Base-by-base conservation (phyloP, 2,329 filamentous ascomycete genomes). In the Sporothrix schenckii region DNA sequence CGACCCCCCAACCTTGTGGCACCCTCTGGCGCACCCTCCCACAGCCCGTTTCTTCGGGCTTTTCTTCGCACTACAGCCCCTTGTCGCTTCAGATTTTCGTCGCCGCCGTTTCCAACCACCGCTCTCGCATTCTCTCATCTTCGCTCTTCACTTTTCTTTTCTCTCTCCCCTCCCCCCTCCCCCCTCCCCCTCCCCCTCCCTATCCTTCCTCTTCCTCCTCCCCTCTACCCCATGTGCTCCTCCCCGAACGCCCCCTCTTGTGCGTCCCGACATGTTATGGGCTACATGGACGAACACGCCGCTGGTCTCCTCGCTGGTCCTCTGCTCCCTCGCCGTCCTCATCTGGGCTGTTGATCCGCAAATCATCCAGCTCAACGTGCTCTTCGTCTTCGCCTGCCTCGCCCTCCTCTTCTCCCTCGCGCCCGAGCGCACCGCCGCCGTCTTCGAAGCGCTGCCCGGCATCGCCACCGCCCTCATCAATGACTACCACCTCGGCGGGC, bases 231-330 rank as follows among this genome's bases (percentile, higher is more conserved):
- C 70, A 72, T 72, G 70, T 68, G 52, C 34, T 24, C 70, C 49
- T 68, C 68, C 63, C 56, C 41, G 58, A 24, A 52, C 50, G 34
- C 65, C 50, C 50, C 69, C 53, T 58, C 39, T 63, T 67, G 71
- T 71, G 75, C 73, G 74, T 74, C 77, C 75, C 82, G 82, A 79
- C 80, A 83, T 83, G 82, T 83, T 80, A 84, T 84, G 82, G 82
- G 81, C 78, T 79, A 80, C 80, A 80, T 83, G 80, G 81, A 80
- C 81, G 77, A 78, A 79, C 75, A 78, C 78, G 72, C 73, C 78
- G 75, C 77, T 80, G 75, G 79, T 82, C 77, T 80, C 81, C 74
- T 81, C 81, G 73, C 75, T 83, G 75, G 79, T 83, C 71, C 79
- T 84, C 76, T 75, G 80, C 75, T 80, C 78, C 75, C 78, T 80